Evolutionary conservation across 2,329 filamentous ascomycete species (phyloP), one percentile per base, ranked within the genome.

Genomic region (Xylariaceae sp.): DNA sequence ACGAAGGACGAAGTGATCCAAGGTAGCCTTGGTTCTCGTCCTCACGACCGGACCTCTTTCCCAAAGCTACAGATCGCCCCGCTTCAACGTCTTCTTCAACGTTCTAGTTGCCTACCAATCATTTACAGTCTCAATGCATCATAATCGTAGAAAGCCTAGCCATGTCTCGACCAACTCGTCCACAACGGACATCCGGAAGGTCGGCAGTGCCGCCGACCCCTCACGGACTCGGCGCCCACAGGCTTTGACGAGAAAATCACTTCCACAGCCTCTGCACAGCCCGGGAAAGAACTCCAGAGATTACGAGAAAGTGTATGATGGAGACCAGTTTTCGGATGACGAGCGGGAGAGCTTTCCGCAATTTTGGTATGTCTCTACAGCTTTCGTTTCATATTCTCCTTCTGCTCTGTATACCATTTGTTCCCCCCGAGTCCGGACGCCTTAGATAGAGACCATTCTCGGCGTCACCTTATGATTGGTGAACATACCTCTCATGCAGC

Each of bases 331-430:
- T 67, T 80, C 73, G 67, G 77, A 80, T 51, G 77, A 84, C 52
- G 81, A 83, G 64, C 74, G 80, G 53, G 82, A 85, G 65, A 83
- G 78, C 68, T 85, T 86, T 59, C 82, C 82, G 27, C 81, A 85
- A 66, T 85, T 76, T 65, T 86, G 83, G 83, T 86, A 76, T 55
- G 80, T 78, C 54, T 30, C 30, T 59, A 42, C 42, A 61, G 50
- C 51, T 53, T 27, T 47, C 51, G 50, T 53, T n/a, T 47, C 30
- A 3, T 39, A 37, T 12, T 54, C 40, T 54, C 55, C 44, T 29
- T 55, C 50, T 42, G 41, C 7, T 39, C 37, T 34, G 45, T n/a
- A 47, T 47, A 44, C 53, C 37, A 51, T 55, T 57, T 53, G 49
- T 54, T 27, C 49, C 50, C 42, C 54, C 49, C 47, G 51, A 54